Evolutionary conservation across 768 basidiomycete species (phyloP).

Genomic region (Lactarius hengduanensis): DNA sequence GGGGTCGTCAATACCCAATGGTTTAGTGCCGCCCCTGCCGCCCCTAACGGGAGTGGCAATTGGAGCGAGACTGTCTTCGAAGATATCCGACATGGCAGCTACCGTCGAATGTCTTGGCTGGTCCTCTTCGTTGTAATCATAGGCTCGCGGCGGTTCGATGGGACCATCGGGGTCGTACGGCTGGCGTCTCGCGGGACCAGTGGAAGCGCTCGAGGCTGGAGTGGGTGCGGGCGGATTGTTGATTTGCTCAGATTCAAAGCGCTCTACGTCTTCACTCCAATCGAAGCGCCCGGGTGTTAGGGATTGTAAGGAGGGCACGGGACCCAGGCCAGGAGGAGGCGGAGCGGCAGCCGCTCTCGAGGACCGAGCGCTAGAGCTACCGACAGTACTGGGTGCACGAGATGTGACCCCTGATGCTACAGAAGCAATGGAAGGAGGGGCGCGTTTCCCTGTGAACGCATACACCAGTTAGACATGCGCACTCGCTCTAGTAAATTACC

Average conservation of each 20-base stretch:
- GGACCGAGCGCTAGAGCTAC: background rate
- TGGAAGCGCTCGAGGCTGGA: background rate
- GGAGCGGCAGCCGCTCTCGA: background rate
- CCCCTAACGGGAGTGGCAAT: background rate
- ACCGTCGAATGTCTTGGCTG: background rate
- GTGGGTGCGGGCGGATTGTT: background rate
- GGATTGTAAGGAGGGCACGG: background rate
- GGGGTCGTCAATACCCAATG: background rate
- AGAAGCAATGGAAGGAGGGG: background rate
- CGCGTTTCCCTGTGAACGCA: conserved; percentile 1
- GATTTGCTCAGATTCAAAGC: background rate
- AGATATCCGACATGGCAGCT: background rate
- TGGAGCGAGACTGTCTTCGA: background rate
- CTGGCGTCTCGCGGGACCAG: background rate
- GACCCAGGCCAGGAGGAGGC: background rate
- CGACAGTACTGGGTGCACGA: background rate
- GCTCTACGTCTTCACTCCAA: conserved; percentile 20
- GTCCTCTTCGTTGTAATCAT: conserved; percentile 14
- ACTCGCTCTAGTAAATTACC: background rate
- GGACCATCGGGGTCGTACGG: background rate
- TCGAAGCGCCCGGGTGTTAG: background rate
- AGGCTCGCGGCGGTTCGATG: background rate
- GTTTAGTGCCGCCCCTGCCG: background rate
- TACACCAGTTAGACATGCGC: background rate
- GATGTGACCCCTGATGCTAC: background rate